A percentile compares a stretch with the other conserved stretches of the same genome.
These are phyloP conservation scores for Multifurca ochricompacta DNA, from an alignment of 768 basidiomycete species.

Conservation along the genomic window DNA sequence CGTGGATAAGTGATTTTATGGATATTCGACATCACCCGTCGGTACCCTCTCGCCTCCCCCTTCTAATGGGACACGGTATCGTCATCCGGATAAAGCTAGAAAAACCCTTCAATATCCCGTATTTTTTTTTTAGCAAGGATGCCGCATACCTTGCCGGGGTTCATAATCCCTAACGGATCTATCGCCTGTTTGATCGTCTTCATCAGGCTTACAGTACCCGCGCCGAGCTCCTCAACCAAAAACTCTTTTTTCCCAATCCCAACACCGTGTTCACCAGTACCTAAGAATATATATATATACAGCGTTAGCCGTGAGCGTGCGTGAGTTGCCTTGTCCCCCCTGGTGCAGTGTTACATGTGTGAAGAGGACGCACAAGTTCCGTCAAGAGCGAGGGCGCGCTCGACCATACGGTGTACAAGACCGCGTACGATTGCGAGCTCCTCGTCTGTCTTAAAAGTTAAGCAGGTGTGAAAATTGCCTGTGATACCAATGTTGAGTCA, in stretches of 20 bases:
- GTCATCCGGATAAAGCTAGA: slow-evolving; percentile 13
- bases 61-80: neutral
- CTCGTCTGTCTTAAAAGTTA: slow-evolving; percentile 32
- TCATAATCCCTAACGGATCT: slow-evolving; percentile 71
- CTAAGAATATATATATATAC: no score
- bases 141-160: slow-evolving; percentile 69
- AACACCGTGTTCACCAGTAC: slow-evolving; percentile 81
- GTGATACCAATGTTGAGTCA: no score
- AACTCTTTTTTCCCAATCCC: slow-evolving; percentile 80
- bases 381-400: slow-evolving; percentile 59
- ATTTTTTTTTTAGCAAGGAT: neutral
- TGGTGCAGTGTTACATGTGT: slow-evolving; percentile 13
- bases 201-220: slow-evolving; percentile 79
- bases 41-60: neutral
- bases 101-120: neutral
- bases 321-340: no score
- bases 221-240: slow-evolving; percentile 73
- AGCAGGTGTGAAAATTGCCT: slow-evolving; percentile 39
- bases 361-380: slow-evolving; percentile 48
- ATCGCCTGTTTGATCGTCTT: slow-evolving; percentile 66
- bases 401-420: slow-evolving; percentile 52
- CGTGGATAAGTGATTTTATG: neutral
- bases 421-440: slow-evolving; percentile 30
- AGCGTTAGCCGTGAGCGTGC: neutral
- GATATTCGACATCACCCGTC: neutral